Base-by-base conservation (phyloP, 345 rosid species). In the Barbarea vulgaris region DNA sequence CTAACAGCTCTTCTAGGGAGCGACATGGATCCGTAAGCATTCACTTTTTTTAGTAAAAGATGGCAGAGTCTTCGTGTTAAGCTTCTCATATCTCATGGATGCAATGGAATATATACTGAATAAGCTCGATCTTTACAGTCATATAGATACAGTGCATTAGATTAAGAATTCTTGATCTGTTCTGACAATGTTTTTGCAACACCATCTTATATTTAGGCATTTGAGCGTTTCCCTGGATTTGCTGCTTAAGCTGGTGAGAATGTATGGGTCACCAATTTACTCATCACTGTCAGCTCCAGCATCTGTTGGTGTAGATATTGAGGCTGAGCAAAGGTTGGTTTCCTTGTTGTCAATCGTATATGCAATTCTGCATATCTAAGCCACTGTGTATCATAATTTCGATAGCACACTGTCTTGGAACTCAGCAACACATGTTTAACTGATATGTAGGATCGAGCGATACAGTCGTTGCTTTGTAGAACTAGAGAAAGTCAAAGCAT, bases 231-330 rank as follows among this genome's bases (percentile, higher is more conserved):
- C 86, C 56, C 74, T 96, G 81, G 97, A 93, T 64, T 74, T 93
- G 83, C 87, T 96, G 79, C 90, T 93, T 44, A 96, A 88, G 87
- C 86, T 96, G 76, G 88, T 96, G 64, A 87, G 97, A 80, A 79
- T 81, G 54, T 96, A 86, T 74, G 97, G 98, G 54, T 82, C 89
- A 13, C 77, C 85, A 87, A 84, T 96, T 50, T 90, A 93, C 84
- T 83, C 97, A 36, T 84, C 96, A 9, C 51, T 93, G 46, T 93
- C 93, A 10, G 93, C 98, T 74, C 83, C 96, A 34, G 66, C 89
- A 59, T 80, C 97, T 39, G 94, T 93, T 73, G 99, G 99, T 56
- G 91, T 96, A 64, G 98, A 96, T 80, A 89, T 96, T 54, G 99
- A 96, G 84, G 98, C 97, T 28, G 98, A 96, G 75, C 93, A 87